These are phyloP conservation scores for Pythium dissimile DNA, from an alignment of 352 stramenopile genomes.

Conservation along the genomic window DNA sequence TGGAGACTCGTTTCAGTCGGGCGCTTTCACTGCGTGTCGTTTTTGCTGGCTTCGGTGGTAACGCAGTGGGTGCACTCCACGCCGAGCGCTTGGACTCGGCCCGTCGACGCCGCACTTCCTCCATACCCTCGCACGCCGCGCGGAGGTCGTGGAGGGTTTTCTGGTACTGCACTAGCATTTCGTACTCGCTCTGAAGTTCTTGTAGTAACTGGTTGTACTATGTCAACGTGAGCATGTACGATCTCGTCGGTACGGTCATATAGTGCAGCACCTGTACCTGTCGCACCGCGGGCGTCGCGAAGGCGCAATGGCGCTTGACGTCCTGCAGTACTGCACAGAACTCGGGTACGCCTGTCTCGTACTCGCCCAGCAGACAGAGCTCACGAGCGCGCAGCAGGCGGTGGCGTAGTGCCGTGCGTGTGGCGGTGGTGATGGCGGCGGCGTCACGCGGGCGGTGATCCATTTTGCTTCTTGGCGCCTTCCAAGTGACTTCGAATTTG, in stretches of 20 bases:
- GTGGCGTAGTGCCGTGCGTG: conserved; percentile 15
- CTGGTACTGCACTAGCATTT: conserved; percentile 41
- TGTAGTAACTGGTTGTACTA: conserved; percentile 27
- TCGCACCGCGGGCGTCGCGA: conserved; percentile 22
- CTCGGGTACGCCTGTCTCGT: conserved; percentile 41
- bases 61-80: conserved; percentile 3
- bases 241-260: too few species aligned
- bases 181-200: conserved; percentile 52
- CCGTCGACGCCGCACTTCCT: conserved; percentile 12
- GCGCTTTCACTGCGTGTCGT: conserved; percentile 1
- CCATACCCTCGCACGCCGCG: neutral
- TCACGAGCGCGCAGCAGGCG: conserved; percentile 52
- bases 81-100: neutral
- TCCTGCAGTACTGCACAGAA: conserved; percentile 34
- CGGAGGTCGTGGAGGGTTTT: conserved; percentile 38
- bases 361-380: conserved; percentile 65
- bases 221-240: neutral
- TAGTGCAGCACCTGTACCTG: too few species aligned
- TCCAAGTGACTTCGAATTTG: conserved; percentile 10
- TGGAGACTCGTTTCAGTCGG: neutral
- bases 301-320: conserved; percentile 31
- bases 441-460: too few species aligned
- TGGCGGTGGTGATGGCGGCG: too few species aligned
- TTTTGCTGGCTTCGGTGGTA: neutral
- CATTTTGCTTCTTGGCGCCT: too few species aligned